A percentile compares a stretch with the other conserved stretches of the same genome.
These are phyloP conservation scores for Brassica napus DNA, from an alignment of 345 rosid species.

Conservation along the genomic window Da-Ae NC_063451.1:25950001-25950500, in stretches of 20 bases:
- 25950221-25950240: constrained; percentile 93
- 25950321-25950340: constrained; percentile 85
- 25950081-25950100: constrained; percentile 81
- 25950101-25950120: constrained; percentile 68
- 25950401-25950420: constrained; percentile 91
- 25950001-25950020: constrained; percentile 92
- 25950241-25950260: constrained; percentile 84
- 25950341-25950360: constrained; percentile 75
- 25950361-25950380: constrained; percentile 94
- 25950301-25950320: constrained; percentile 94
- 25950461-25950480: constrained; percentile 30
- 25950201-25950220: constrained; percentile 90
- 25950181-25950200: constrained; percentile 96
- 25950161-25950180: constrained; percentile 92
- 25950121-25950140: constrained; percentile 71
- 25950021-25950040: constrained; percentile 80
- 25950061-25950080: constrained; percentile 86
- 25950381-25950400: constrained; percentile 89
- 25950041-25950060: constrained; percentile 88
- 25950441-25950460: constrained; percentile 77
- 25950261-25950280: constrained; percentile 87
- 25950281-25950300: constrained; percentile 88
- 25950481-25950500: constrained; percentile 64
- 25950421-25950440: constrained; percentile 90
- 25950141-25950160: constrained; percentile 84